A percentile compares a stretch with the other conserved stretches of the same genome.
phyloP scores from a whole-genome alignment of 495 filamentous ascomycete genomes.

The Monascus purpureus region DNA sequence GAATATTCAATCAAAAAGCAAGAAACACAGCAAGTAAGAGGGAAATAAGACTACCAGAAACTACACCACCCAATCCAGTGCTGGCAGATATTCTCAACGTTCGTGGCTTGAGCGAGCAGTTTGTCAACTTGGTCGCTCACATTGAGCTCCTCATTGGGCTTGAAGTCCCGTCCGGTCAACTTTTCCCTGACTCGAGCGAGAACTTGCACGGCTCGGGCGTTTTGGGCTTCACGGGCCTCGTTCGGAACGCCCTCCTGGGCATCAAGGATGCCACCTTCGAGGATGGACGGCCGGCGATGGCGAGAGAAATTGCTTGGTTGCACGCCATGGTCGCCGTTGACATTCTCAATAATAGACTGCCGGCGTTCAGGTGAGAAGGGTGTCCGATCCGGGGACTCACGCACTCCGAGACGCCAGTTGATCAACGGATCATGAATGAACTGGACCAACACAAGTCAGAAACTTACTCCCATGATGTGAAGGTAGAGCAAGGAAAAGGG shows the following conservation, averaged over 20 bases:
- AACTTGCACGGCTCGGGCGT: constrained; percentile 84
- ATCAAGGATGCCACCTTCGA: constrained; percentile 38
- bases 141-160: constrained; percentile 56
- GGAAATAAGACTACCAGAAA: constrained; percentile 50
- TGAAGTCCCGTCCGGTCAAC: constrained; percentile 62
- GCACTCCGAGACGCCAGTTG: constrained; percentile 86
- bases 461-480: too few species aligned
- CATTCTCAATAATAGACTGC: constrained; percentile 55
- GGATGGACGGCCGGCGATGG: constrained; percentile 33
- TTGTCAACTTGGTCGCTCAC: constrained; percentile 88
- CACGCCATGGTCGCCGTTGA: constrained; percentile 37
- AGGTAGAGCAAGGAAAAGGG: constrained; percentile 1
- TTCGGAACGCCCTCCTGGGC: constrained; percentile 35
- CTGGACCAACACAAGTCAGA: constrained; percentile 28
- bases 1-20: too few species aligned
- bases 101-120: constrained; percentile 86
- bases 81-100: constrained; percentile 93
- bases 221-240: constrained; percentile 64
- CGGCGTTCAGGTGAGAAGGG: constrained; percentile 72
- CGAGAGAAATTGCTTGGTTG: constrained; percentile 32
- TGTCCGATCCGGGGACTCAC: constrained; percentile 64
- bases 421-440: constrained; percentile 98
- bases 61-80: constrained; percentile 98
- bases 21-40: constrained; percentile 2
- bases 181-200: constrained; percentile 88